Evolutionary conservation across 2,329 filamentous ascomycete species (phyloP), one percentile per base, ranked within the genome.

Genomic region (Xylariaceae sp.): DNA sequence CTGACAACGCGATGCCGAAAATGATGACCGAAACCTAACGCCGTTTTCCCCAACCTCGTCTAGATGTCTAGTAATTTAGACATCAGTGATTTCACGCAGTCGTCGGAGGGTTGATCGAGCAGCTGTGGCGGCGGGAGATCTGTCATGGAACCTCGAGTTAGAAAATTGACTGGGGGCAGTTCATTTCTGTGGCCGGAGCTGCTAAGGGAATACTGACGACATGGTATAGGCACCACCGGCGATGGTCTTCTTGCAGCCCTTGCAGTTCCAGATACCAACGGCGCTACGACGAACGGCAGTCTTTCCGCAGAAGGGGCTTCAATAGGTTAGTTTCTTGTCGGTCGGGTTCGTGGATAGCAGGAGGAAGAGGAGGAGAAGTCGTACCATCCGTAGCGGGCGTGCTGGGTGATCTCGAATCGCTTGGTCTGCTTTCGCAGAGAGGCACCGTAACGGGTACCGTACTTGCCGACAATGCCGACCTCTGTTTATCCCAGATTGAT

Each of bases 351-450:
- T 40, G 32, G 29, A 37, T 6, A 21, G 32, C 10, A 12, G 23
- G 23, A 8, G 4, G 12, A 5, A 10, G 16, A 4, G 2, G 22
- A 46, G 43, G 27, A 19, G n/a, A 32, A 39, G 25, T 25, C 48
- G 41, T 53, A 53, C 52, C 53, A 55, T 35, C 43, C 48, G 46
- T 96, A 97, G 73, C 86, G 86, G 78, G 90, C 89, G 82, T 98
- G 93, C 77, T 97, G 93, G 67, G 88, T 88, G 74, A 97, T 88
- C 86, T 97, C 93, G 86, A 96, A 95, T 88, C 96, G 96, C 89
- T 97, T 97, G 70, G 93, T 86, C 74, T 90, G 91, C 84, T 97
- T 97, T 78, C 91, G 89, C 76, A 97, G 89, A 68, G 93, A 97
- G 72, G 93, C 92, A 91, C 92, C 93, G 77, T 95, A 95, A 33